Evolutionary conservation across 176 grass and related monocot species (phyloP).

Genomic region (Hyparrhenia diplandra): DNA sequence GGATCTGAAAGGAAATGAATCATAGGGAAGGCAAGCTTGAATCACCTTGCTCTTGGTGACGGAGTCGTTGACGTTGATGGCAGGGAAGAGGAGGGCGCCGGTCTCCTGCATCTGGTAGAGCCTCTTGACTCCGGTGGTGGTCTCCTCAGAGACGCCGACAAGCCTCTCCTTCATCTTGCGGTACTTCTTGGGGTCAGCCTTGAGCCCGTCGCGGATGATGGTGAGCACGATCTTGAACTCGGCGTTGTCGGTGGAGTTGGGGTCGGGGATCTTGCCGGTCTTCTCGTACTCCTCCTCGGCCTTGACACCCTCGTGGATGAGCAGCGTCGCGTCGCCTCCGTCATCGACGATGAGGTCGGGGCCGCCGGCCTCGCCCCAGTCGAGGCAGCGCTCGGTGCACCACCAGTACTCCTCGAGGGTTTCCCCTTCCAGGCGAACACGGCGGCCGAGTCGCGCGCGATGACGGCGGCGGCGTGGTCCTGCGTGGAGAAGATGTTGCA

Average conservation of each 20-base stretch:
- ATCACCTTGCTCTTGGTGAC: constrained; percentile 98
- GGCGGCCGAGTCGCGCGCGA: constrained; percentile 81
- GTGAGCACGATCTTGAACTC: constrained; percentile 97
- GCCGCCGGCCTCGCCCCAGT: constrained; percentile 70
- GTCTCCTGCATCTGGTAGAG: constrained; percentile 89
- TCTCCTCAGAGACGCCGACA: constrained; percentile 94
- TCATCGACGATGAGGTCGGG: constrained; percentile 97
- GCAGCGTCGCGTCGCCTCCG: constrained; percentile 79
- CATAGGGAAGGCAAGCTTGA: background rate
- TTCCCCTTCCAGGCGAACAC: constrained; percentile 98
- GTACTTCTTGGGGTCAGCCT: constrained; percentile 70
- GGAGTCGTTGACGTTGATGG: constrained; percentile 93
- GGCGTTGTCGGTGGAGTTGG: constrained; percentile 77
- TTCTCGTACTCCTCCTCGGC: constrained; percentile 95
- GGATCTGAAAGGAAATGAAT: constrained; percentile 24
- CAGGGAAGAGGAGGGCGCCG: constrained; percentile 75
- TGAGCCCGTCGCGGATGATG: constrained; percentile 84
- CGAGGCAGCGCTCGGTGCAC: constrained; percentile 96
- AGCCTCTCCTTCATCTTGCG: constrained; percentile 94
- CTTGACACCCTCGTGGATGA: constrained; percentile 90
- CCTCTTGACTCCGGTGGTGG: constrained; percentile 87
- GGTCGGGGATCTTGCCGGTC: constrained; percentile 64
- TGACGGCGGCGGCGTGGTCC: constrained; percentile 96
- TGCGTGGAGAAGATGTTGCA: constrained; percentile 99
- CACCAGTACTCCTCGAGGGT: constrained; percentile 99